phyloP scores from a whole-genome alignment of 1,284 basidiomycete genomes.

The Singerocomus rubriflavus region DNA sequence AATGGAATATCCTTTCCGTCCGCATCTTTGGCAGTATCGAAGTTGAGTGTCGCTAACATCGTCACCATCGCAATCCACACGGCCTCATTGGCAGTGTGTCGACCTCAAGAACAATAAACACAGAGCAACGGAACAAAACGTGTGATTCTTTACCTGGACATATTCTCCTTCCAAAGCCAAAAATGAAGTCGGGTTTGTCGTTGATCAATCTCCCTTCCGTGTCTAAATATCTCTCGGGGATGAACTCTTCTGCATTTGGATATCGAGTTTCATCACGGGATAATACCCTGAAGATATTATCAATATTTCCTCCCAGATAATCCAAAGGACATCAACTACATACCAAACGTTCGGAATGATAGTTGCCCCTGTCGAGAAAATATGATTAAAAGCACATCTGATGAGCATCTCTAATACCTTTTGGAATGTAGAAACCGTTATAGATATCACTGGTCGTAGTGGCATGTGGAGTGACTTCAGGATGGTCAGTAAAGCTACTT shows the following conservation, averaged over 20 bases:
- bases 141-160: conserved; percentile 18
- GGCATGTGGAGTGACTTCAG: conserved; percentile 19
- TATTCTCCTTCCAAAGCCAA: conserved; percentile 27
- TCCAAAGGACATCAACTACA: neutral
- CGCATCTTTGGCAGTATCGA: too few relatives aligned
- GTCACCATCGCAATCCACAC: too few relatives aligned
- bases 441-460: conserved; percentile 21
- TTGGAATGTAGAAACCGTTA: conserved; percentile 27
- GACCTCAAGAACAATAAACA: too few relatives aligned
- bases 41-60: too few relatives aligned
- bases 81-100: too few relatives aligned
- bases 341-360: conserved; percentile 28
- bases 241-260: conserved; percentile 21
- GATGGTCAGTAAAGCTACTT: neutral
- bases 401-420: conserved; percentile 14
- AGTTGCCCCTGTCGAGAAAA: conserved; percentile 8
- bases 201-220: conserved; percentile 19
- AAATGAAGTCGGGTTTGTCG: conserved; percentile 10
- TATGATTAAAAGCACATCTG: neutral
- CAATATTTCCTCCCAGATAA: neutral
- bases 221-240: conserved; percentile 26
- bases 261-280: conserved; percentile 24
- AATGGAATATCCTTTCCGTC: too few relatives aligned
- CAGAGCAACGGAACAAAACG: too few relatives aligned
- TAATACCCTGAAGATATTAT: conserved; percentile 24